Percentiles rank a stretch among this genome's conserved stretches.
phyloP scores from a whole-genome alignment of 305 asterid genomes.

The Salvia sclarea region DNA sequence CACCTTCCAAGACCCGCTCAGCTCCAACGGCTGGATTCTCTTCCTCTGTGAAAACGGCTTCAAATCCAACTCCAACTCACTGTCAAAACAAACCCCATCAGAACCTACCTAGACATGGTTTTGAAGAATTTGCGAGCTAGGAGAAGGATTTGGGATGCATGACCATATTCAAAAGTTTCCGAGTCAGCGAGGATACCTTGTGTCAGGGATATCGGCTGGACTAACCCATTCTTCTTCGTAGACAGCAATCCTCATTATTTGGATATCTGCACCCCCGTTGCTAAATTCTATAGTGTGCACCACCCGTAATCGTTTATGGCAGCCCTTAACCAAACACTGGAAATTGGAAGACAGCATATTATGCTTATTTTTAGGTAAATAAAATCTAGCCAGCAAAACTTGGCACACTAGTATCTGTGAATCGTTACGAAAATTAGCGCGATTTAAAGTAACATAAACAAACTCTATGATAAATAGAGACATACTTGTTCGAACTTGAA shows the following conservation, averaged over 20 bases:
- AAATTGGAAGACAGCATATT: conserved; percentile 21
- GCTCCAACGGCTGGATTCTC: conserved; percentile 83
- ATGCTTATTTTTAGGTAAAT: neutral
- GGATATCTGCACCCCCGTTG: conserved; percentile 90
- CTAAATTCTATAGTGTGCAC: conserved; percentile 95
- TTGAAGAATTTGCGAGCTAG: neutral
- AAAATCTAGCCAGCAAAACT: conserved; percentile 19
- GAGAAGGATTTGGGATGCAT: conserved; percentile 12
- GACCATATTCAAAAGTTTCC: conserved; percentile 27
- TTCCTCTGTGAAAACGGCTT: conserved; percentile 88
- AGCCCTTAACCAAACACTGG: conserved; percentile 95
- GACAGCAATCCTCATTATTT: conserved; percentile 89
- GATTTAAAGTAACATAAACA: conserved; percentile 25
- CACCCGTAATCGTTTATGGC: conserved; percentile 92
- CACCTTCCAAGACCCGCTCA: conserved; percentile 94
- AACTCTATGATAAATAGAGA: conserved; percentile 19
- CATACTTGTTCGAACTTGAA: conserved; percentile 95
- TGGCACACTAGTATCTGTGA: neutral
- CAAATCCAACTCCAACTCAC: conserved; percentile 77
- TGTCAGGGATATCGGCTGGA: conserved; percentile 73
- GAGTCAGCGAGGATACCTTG: conserved; percentile 53
- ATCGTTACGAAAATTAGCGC: neutral
- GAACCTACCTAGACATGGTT: neutral
- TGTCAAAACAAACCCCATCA: conserved; percentile 32
- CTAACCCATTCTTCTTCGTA: conserved; percentile 96